phyloP scores from a whole-genome alignment of 129 eudicot genomes.

The Lonicera japonica region DNA sequence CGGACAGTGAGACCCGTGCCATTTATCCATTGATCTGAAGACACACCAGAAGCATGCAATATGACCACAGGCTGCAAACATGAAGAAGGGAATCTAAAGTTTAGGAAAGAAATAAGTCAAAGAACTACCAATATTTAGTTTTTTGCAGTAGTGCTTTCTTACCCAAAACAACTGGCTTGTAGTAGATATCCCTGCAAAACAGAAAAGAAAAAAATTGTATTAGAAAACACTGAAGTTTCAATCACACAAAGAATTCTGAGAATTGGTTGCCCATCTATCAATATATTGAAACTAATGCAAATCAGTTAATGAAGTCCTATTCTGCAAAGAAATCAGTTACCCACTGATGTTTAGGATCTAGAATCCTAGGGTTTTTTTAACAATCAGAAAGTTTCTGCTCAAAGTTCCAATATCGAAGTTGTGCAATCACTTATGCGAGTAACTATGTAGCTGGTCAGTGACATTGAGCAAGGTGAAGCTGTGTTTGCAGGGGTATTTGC shows the following conservation, averaged over 20 bases:
- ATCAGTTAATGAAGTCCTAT: neutral
- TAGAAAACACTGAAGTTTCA: neutral
- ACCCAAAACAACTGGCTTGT: slow-evolving; percentile 71
- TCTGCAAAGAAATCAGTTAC: neutral
- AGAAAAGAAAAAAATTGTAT: neutral
- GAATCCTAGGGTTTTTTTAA: neutral
- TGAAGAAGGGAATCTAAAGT: neutral
- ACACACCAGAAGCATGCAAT: slow-evolving; percentile 70
- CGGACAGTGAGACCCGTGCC: slow-evolving; percentile 48
- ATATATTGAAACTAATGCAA: too few species aligned
- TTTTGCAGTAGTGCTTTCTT: slow-evolving; percentile 21
- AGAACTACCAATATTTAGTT: slow-evolving; percentile 1
- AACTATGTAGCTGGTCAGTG: too few species aligned
- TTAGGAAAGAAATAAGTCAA: slow-evolving; percentile 1
- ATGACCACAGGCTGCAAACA: slow-evolving; percentile 64
- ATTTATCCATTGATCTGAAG: slow-evolving; percentile 32
- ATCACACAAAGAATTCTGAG: neutral
- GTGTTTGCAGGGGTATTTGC: too few species aligned
- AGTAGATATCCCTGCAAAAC: slow-evolving; percentile 49
- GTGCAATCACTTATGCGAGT: too few species aligned
- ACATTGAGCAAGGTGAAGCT: too few species aligned
- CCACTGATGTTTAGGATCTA: slow-evolving; percentile 5
- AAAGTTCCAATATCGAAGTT: neutral
- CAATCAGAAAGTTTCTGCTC: neutral
- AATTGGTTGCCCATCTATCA: too few species aligned